phyloP scores from a whole-genome alignment of 768 basidiomycete species.

The Amanita rimosa region DNA sequence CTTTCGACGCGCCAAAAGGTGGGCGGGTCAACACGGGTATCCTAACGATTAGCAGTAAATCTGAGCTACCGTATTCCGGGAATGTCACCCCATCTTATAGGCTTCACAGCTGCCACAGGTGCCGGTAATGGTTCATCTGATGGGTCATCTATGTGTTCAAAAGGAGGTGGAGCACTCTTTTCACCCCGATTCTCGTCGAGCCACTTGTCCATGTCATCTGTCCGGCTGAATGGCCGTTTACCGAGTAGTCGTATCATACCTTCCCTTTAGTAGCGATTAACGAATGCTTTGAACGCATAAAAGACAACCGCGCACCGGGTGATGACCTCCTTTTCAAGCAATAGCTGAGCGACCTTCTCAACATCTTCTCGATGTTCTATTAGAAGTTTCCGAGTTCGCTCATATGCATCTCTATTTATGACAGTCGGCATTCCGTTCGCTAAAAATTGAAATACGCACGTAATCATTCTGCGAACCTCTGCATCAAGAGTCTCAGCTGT shows the following conservation, averaged over 20 bases:
- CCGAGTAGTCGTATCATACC: conserved; percentile 81
- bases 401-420: conserved; percentile 58
- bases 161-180: conserved; percentile 53
- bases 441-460: conserved; percentile 22
- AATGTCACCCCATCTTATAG: conserved; percentile 6
- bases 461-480: conserved; percentile 95
- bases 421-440: conserved; percentile 4
- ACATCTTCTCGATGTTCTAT: conserved; percentile 78
- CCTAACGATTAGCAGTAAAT: not conserved
- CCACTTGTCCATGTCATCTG: conserved; percentile 97
- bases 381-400: conserved; percentile 72
- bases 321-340: conserved; percentile 94
- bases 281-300: not conserved
- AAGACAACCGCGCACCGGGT: conserved; percentile 50
- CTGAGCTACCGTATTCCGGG: not conserved
- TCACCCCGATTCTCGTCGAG: conserved; percentile 71
- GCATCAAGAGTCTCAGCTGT: conserved; percentile 89
- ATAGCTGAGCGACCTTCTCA: conserved; percentile 82
- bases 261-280: conserved; percentile 37
- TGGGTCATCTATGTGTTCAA: conserved; percentile 28
- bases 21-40: not conserved
- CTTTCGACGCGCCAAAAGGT: not conserved
- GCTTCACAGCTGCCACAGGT: conserved; percentile 34
- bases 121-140: conserved; percentile 33
- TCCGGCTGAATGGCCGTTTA: conserved; percentile 67